Base-by-base conservation (phyloP, 805 yeast species). In the Candida railenensis region DNA sequence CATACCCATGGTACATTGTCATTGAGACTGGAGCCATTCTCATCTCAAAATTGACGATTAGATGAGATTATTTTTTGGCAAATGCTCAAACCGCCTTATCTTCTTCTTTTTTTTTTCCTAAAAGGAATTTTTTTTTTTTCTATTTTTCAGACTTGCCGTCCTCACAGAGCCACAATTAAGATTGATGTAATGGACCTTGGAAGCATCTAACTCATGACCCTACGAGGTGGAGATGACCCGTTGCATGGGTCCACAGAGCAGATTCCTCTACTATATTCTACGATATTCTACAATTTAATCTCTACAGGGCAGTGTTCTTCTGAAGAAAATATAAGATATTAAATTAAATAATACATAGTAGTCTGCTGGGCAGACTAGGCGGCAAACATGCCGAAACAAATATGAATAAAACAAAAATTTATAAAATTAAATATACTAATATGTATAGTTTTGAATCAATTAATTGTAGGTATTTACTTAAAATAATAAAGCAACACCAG, bases 401-500 rank as follows among this genome's bases (percentile, higher is more conserved):
- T 25, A 11, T 25, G 30, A 25, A 25, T 25, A 25, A 25, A 25
- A 25, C 30, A 25, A 25, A 25, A 25, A 25, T 25, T 25, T 25
- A 25, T 25, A 25, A 25, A 25, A 25, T 25, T 25, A 25, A 25
- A 25, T 25, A 25, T 25, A 25, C 30, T 25, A 25, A 25, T n/a
- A n/a, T 5, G 30, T 25, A 25, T 25, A 25, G 30, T 25, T 25
- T 25, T 25, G 30, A 25, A 25, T 25, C n/a, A 25, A 5, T 25
- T 25, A 25, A 25, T 25, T 25, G 30, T 25, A 11, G 30, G 5
- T 5, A 7, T 25, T 7, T 25, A 11, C 53, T 65, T 66, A 67
- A 58, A 67, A 60, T 59, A 67, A 66, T 58, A 67, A 65, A 61
- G 73, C 73, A 53, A 63, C 66, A 57, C 63, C 65, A 42, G 63